Percentiles rank a stretch among this genome's conserved stretches.
Evolutionary conservation across 768 basidiomycete species (phyloP).

Genomic region (Kwoniella botswanensis): DNA sequence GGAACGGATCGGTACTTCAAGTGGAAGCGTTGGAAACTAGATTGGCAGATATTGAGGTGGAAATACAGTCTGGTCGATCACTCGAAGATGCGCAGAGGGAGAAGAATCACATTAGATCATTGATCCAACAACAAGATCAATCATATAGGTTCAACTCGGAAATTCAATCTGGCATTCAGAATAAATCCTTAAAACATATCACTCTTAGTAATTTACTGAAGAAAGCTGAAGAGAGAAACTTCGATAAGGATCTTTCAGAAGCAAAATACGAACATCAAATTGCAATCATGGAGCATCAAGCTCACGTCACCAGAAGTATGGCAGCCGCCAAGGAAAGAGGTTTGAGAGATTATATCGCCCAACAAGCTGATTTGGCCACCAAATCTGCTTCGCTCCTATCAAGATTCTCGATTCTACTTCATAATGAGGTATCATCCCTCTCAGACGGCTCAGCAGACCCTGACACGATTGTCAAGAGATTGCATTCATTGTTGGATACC

Average conservation of each 20-base stretch:
- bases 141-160: constrained; percentile 34
- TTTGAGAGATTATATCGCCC: constrained; percentile 20
- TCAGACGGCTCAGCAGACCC: neutral
- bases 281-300: constrained; percentile 27
- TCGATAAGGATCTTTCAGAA: constrained; percentile 34
- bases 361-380: constrained; percentile 23
- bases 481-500: constrained; percentile 9
- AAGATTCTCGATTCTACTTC: constrained; percentile 19
- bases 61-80: constrained; percentile 21
- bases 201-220: constrained; percentile 35
- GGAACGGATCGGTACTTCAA: constrained; percentile 38
- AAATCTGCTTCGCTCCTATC: constrained; percentile 17
- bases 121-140: constrained; percentile 37
- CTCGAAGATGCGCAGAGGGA: constrained; percentile 29
- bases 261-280: constrained; percentile 31
- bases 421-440: constrained; percentile 6
- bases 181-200: constrained; percentile 30
- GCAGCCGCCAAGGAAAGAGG: constrained; percentile 32
- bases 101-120: constrained; percentile 21
- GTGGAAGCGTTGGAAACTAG: constrained; percentile 30
- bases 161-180: constrained; percentile 24
- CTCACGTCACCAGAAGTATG: constrained; percentile 28
- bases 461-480: neutral
- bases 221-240: constrained; percentile 30
- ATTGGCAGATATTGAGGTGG: constrained; percentile 34